Percentiles rank a stretch among this genome's conserved stretches.
Conservation (phyloP, 1,139 yeast genomes). For the Blastobotrys petasosporus region DNA sequence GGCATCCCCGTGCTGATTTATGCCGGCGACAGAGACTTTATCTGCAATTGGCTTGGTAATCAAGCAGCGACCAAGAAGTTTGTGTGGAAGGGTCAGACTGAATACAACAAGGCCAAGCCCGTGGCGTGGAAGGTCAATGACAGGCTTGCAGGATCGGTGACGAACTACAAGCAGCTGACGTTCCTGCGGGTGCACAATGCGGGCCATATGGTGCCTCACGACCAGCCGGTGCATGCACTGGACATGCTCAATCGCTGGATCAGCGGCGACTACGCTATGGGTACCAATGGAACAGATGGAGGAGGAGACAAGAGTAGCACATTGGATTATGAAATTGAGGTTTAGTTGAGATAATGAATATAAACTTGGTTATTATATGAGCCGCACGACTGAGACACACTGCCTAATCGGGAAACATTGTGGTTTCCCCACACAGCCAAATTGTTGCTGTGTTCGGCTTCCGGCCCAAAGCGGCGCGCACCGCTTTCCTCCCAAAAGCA, state of each 20-base stretch:
- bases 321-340: neutral
- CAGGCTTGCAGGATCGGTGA: slow-evolving; percentile 53
- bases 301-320: neutral
- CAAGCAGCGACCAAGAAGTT: slow-evolving; percentile 67
- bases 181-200: slow-evolving; percentile 61
- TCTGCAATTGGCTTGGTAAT: slow-evolving; percentile 89
- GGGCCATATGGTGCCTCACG: slow-evolving; percentile 70
- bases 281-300: neutral
- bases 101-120: slow-evolving; percentile 30
- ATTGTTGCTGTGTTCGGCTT: too few relatives aligned
- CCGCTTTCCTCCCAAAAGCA: too few relatives aligned
- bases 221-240: slow-evolving; percentile 64
- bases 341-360: neutral
- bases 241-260: slow-evolving; percentile 78
- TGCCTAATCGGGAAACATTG: neutral
- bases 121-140: slow-evolving; percentile 38
- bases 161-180: slow-evolving; percentile 52
- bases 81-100: slow-evolving; percentile 50
- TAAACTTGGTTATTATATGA: neutral
- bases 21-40: slow-evolving; percentile 87
- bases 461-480: too few relatives aligned
- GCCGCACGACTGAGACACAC: too few relatives aligned
- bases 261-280: slow-evolving; percentile 18
- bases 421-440: neutral
- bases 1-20: slow-evolving; percentile 62